phyloP scores from a whole-genome alignment of 2,329 filamentous ascomycete species.

The Xylaria multiplex region DNA sequence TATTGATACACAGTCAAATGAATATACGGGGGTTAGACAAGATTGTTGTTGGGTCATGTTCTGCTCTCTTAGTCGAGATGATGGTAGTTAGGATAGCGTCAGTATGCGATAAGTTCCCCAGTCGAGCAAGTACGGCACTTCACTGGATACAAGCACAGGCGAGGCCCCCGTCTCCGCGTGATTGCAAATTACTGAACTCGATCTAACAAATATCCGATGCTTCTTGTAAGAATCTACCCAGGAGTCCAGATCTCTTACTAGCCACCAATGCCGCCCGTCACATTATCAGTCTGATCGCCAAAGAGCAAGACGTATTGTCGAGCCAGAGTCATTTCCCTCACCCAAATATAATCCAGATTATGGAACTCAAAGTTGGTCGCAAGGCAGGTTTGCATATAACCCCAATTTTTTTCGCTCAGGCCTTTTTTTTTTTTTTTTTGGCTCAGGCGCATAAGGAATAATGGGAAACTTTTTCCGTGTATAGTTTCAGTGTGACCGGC shows the following conservation, averaged over 20 bases:
- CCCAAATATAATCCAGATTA: background rate
- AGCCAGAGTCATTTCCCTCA: constrained; percentile 1
- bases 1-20: constrained; percentile 35
- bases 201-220: constrained; percentile 34
- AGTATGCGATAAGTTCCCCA: constrained; percentile 30
- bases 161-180: constrained; percentile 34
- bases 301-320: constrained; percentile 35
- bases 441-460: background rate
- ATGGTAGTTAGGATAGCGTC: background rate
- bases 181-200: constrained; percentile 33
- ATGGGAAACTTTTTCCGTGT: background rate
- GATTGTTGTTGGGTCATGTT: constrained; percentile 30
- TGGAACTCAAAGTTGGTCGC: background rate
- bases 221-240: constrained; percentile 32
- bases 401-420: background rate
- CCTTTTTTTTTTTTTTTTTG: background rate
- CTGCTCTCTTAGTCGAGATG: constrained; percentile 21
- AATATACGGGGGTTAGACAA: constrained; percentile 24
- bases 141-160: constrained; percentile 33
- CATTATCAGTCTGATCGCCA: constrained; percentile 37
- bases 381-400: constrained; percentile 3
- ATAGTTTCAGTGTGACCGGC: background rate
- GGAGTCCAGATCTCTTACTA: constrained; percentile 26
- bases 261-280: constrained; percentile 17
- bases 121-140: constrained; percentile 33